Evolutionary conservation across 2,329 filamentous ascomycete species (phyloP).

Genomic region (Fusarium continuum): DNA sequence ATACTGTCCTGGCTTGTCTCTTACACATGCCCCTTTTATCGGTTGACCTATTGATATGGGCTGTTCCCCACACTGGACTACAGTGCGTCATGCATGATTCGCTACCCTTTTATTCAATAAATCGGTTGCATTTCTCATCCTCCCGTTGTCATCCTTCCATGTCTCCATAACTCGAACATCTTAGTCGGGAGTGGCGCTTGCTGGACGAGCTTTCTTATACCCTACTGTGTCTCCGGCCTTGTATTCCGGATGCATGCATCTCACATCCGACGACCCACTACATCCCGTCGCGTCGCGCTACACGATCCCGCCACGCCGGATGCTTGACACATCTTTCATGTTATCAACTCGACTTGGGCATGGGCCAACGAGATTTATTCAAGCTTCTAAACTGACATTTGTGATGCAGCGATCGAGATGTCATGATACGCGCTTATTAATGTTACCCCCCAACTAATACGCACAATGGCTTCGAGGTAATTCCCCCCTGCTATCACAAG

Average conservation of each 20-base stretch:
- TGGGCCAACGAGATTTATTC: no score
- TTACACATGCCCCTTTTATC: slow-evolving; percentile 9
- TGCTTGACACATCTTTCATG: slow-evolving; percentile 19
- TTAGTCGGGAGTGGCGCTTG: slow-evolving; percentile 16
- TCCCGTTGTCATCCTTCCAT: slow-evolving; percentile 3
- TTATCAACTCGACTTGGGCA: slow-evolving; percentile 7
- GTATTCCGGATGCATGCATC: slow-evolving; percentile 42
- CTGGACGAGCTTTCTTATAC: slow-evolving; percentile 11
- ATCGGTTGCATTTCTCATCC: slow-evolving; percentile 9
- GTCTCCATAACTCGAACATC: slow-evolving; percentile 2
- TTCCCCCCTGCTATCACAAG: slow-evolving; percentile 22
- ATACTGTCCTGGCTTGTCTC: slow-evolving; percentile 3
- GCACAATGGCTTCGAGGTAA: slow-evolving; percentile 67
- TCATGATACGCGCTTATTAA: slow-evolving; percentile 40
- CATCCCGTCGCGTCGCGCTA: slow-evolving; percentile 43
- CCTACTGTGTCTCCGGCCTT: not conserved
- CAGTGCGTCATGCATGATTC: slow-evolving; percentile 26
- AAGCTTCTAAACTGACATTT: slow-evolving; percentile 29
- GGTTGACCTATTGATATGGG: slow-evolving; percentile 27
- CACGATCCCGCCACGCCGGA: slow-evolving; percentile 41
- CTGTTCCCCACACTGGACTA: slow-evolving; percentile 29
- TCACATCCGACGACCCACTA: slow-evolving; percentile 39
- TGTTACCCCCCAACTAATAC: slow-evolving; percentile 43
- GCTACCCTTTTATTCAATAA: slow-evolving; percentile 16
- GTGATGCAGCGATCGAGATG: slow-evolving; percentile 40